phyloP scores from a whole-genome alignment of 2,329 filamentous ascomycete species.

The Dactylonectria macrodidyma region DNA sequence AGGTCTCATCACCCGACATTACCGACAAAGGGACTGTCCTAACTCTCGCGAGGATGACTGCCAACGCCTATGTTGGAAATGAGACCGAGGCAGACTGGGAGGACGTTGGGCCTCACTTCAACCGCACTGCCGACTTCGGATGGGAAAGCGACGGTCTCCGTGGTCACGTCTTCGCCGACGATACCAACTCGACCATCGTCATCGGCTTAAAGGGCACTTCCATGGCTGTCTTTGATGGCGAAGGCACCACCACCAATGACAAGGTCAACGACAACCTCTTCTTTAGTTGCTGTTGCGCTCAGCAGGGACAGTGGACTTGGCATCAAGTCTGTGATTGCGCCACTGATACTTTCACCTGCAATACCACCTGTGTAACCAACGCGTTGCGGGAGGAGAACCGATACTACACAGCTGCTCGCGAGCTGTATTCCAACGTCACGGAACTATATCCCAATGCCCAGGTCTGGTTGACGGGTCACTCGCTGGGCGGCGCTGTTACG shows the following conservation, averaged over 20 bases:
- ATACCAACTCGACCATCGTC: slow-evolving; percentile 87
- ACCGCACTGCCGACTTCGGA: slow-evolving; percentile 90
- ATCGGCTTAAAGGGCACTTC: slow-evolving; percentile 95
- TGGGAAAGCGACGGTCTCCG: slow-evolving; percentile 92
- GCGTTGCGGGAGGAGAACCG: slow-evolving; percentile 86
- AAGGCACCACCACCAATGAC: slow-evolving; percentile 96
- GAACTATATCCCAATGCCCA: slow-evolving; percentile 87
- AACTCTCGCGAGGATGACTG: slow-evolving; percentile 88
- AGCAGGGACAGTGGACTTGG: slow-evolving; percentile 92
- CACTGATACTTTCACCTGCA: slow-evolving; percentile 88
- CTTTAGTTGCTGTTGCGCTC: slow-evolving; percentile 97
- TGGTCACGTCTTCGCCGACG: slow-evolving; percentile 92
- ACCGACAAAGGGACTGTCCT: slow-evolving; percentile 89
- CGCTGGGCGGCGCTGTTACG: slow-evolving; percentile 89
- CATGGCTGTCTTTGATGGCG: slow-evolving; percentile 93
- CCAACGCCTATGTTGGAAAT: slow-evolving; percentile 87
- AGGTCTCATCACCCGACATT: slow-evolving; percentile 83
- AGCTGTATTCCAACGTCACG: slow-evolving; percentile 94
- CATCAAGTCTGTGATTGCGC: slow-evolving; percentile 95
- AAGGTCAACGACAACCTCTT: slow-evolving; percentile 98
- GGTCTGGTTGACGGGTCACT: slow-evolving; percentile 93
- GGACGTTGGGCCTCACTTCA: slow-evolving; percentile 84
- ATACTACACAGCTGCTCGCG: slow-evolving; percentile 90
- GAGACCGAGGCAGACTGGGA: slow-evolving; percentile 85
- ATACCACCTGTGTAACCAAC: slow-evolving; percentile 87